A percentile compares a stretch with the other conserved stretches of the same genome.
Evolutionary conservation across 2,329 filamentous ascomycete species (phyloP).

Genomic region (Podosphaera xanthii): DNA sequence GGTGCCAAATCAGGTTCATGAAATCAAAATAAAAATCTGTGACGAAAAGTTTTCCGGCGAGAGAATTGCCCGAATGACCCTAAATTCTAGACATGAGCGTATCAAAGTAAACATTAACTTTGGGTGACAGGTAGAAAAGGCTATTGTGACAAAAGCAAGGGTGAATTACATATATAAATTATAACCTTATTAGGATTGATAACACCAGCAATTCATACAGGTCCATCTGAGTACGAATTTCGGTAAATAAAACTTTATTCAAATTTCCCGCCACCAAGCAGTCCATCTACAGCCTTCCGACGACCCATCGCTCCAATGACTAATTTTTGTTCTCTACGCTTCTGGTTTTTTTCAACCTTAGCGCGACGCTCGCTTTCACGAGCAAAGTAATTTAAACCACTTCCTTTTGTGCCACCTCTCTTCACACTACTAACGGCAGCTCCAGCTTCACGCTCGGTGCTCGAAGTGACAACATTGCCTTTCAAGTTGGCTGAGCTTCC

Average conservation of each 20-base stretch:
- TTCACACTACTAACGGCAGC: slow-evolving; percentile 29
- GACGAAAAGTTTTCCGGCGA: too few relatives aligned
- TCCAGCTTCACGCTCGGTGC: slow-evolving; percentile 15
- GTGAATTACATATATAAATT: too few relatives aligned
- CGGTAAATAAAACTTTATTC: slow-evolving; percentile 11
- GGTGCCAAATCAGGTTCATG: too few relatives aligned
- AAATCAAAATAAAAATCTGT: too few relatives aligned
- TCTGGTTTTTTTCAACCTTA: slow-evolving; percentile 31
- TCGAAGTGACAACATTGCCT: not conserved
- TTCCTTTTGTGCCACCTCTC: slow-evolving; percentile 35
- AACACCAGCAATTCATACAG: too few relatives aligned
- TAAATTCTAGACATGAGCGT: too few relatives aligned
- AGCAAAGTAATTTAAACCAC: slow-evolving; percentile 36
- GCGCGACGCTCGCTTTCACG: slow-evolving; percentile 33
- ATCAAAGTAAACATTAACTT: too few relatives aligned
- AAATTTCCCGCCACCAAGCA: slow-evolving; percentile 34
- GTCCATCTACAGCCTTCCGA: slow-evolving; percentile 30
- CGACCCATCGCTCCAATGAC: slow-evolving; percentile 32
- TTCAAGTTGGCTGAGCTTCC: slow-evolving; percentile 2
- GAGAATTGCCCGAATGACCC: too few relatives aligned
- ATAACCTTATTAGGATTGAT: too few relatives aligned
- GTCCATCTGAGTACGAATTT: too few relatives aligned
- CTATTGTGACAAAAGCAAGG: too few relatives aligned
- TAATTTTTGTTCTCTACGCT: slow-evolving; percentile 33
- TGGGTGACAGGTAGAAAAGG: too few relatives aligned